Evolutionary conservation across 495 filamentous ascomycete genomes (phyloP).

Genomic region (Xylaria palmicola): DNA sequence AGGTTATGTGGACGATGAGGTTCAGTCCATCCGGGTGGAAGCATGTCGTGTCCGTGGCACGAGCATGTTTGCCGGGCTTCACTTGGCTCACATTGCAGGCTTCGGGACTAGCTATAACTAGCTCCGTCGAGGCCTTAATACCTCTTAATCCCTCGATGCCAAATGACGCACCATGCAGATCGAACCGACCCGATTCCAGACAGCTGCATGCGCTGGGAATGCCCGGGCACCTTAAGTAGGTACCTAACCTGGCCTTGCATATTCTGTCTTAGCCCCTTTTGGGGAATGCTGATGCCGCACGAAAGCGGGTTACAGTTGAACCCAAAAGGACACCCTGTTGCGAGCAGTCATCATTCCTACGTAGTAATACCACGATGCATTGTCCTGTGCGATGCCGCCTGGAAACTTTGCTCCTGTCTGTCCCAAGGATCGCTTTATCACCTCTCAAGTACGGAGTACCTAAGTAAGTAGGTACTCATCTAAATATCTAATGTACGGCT

Average conservation of each 20-base stretch:
- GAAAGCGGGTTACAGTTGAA: background rate
- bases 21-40: too few relatives aligned
- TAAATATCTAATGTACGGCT: too few relatives aligned
- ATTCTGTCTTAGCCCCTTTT: background rate
- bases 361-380: background rate
- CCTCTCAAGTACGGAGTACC: too few relatives aligned
- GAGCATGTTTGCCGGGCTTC: too few relatives aligned
- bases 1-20: too few relatives aligned
- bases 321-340: background rate
- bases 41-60: too few relatives aligned
- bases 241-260: background rate
- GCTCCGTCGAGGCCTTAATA: too few relatives aligned
- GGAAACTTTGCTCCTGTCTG: too few relatives aligned
- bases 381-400: background rate
- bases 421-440: too few relatives aligned
- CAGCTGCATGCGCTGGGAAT: background rate
- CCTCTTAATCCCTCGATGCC: background rate
- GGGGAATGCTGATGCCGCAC: background rate
- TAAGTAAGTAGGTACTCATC: too few relatives aligned
- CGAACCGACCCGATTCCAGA: background rate
- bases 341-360: background rate
- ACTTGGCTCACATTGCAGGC: background rate
- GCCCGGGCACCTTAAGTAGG: too few relatives aligned
- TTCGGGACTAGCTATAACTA: background rate
- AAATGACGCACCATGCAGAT: constrained; percentile 12